A percentile compares a stretch with the other conserved stretches of the same genome.
Conservation (phyloP, 192 early-diverging fungal genomes). For the Lunasporangiospora selenospora region DNA sequence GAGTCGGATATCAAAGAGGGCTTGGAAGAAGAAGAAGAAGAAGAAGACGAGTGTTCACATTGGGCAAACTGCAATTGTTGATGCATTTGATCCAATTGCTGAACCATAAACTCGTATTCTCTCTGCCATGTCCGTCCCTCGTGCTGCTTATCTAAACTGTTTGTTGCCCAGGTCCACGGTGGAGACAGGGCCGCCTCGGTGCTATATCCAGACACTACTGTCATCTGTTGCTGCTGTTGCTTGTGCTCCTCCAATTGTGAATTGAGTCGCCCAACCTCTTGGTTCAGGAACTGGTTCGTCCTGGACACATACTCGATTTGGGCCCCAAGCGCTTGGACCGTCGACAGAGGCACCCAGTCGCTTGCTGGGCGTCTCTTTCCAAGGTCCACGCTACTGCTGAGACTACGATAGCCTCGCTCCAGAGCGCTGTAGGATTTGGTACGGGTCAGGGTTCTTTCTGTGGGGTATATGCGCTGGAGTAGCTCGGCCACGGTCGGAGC, state of each 20-base stretch:
- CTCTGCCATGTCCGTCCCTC: slow-evolving; percentile 10
- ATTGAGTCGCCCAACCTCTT: slow-evolving; percentile 32
- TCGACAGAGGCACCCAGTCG: slow-evolving; percentile 37
- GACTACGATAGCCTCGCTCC: background rate
- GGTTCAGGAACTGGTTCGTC: slow-evolving; percentile 33
- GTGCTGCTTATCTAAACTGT: background rate
- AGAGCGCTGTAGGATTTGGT: slow-evolving; percentile 26
- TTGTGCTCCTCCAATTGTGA: too few species aligned
- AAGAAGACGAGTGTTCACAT: too few species aligned
- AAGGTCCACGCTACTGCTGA: background rate
- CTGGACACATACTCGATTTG: slow-evolving; percentile 22
- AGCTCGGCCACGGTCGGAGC: background rate
- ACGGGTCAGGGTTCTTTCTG: slow-evolving; percentile 10
- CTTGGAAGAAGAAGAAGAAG: too few species aligned
- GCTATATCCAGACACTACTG: too few species aligned
- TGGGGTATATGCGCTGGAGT: slow-evolving; percentile 10
- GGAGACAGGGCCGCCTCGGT: too few species aligned
- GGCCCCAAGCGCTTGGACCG: slow-evolving; percentile 22
- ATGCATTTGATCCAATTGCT: slow-evolving; percentile 40
- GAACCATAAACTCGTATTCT: slow-evolving; percentile 42
- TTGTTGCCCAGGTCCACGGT: slow-evolving; percentile 1
- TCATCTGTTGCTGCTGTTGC: too few species aligned
- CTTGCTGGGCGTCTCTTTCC: slow-evolving; percentile 21
- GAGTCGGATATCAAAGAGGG: too few species aligned
- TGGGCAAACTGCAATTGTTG: too few species aligned